Conservation (phyloP, 192 early-diverging fungal species). For the Gamsiella multidivaricata region DNA sequence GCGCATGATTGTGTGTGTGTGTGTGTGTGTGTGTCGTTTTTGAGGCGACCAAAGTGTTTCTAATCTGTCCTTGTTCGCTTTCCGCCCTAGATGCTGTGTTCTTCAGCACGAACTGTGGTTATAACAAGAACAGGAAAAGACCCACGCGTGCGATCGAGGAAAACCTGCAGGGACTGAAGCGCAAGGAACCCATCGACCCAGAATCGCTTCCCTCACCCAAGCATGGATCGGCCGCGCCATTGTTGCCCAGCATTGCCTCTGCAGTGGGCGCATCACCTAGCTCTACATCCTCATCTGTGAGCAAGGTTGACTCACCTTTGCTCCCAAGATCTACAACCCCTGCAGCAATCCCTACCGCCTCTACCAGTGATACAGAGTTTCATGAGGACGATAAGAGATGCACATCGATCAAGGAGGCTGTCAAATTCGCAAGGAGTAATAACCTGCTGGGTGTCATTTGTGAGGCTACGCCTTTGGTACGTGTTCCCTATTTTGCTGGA, state of each 20-base stretch:
- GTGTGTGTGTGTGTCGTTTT: too few relatives aligned
- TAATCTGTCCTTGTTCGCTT: neutral
- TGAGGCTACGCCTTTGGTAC: conserved; percentile 88
- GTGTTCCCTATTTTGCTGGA: conserved; percentile 8
- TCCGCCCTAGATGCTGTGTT: conserved; percentile 84
- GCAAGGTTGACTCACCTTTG: conserved; percentile 22
- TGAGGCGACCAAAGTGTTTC: neutral
- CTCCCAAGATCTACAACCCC: conserved; percentile 14
- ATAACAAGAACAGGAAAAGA: conserved; percentile 48
- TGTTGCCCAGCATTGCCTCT: conserved; percentile 23
- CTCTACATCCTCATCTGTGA: conserved; percentile 16
- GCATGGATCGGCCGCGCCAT: conserved; percentile 21
- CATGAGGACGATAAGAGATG: conserved; percentile 60
- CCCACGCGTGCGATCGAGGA: neutral
- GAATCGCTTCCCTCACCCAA: conserved; percentile 40
- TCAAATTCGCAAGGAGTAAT: conserved; percentile 91
- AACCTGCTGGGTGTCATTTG: conserved; percentile 95
- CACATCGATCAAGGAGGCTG: conserved; percentile 90
- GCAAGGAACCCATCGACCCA: conserved; percentile 44
- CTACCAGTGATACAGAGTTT: conserved; percentile 33
- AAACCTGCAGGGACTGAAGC: conserved; percentile 15
- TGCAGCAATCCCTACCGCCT: neutral
- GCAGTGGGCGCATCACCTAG: conserved; percentile 40
- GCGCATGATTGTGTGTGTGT: too few relatives aligned
- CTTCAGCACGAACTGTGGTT: conserved; percentile 88